phyloP scores from a whole-genome alignment of 2,329 filamentous ascomycete species.

The Sarocladium kiliense region DNA sequence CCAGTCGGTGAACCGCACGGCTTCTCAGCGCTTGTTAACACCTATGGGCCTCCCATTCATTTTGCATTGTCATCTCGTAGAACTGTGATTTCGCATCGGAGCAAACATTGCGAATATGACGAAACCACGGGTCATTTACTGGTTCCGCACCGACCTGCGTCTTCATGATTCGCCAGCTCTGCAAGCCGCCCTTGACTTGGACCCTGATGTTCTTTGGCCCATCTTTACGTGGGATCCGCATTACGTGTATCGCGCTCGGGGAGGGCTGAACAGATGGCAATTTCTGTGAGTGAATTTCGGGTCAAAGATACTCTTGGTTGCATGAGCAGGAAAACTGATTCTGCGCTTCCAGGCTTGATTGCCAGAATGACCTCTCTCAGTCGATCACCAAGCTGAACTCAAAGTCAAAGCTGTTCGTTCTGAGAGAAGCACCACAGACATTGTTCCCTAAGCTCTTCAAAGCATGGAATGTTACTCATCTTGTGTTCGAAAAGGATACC shows the following conservation, averaged over 20 bases:
- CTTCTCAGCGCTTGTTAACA: no score
- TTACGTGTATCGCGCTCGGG: conserved; percentile 68
- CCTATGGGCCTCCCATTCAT: no score
- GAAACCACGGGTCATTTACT: conserved; percentile 57
- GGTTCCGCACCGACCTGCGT: conserved; percentile 74
- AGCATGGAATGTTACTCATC: conserved; percentile 67
- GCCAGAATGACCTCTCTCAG: conserved; percentile 63
- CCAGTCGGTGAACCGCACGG: not conserved
- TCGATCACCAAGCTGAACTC: conserved; percentile 65
- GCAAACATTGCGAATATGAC: conserved; percentile 19
- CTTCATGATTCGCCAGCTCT: conserved; percentile 74
- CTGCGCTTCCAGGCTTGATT: conserved; percentile 52
- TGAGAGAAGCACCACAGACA: conserved; percentile 68
- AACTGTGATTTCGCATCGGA: not conserved
- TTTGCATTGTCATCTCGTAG: no score
- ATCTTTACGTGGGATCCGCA: conserved; percentile 80
- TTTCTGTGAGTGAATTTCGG: conserved; percentile 47
- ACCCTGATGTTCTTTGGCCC: conserved; percentile 65
- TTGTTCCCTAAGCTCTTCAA: conserved; percentile 68
- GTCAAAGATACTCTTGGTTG: not conserved
- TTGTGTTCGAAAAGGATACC: conserved; percentile 76
- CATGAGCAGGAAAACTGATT: not conserved
- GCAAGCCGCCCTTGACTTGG: conserved; percentile 63
- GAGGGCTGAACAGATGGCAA: conserved; percentile 69
- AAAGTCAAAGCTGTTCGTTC: conserved; percentile 65